These are phyloP conservation scores for Papiliotrema laurentii DNA, from an alignment of 1,284 basidiomycete genomes.

Conservation along the genomic window DNA sequence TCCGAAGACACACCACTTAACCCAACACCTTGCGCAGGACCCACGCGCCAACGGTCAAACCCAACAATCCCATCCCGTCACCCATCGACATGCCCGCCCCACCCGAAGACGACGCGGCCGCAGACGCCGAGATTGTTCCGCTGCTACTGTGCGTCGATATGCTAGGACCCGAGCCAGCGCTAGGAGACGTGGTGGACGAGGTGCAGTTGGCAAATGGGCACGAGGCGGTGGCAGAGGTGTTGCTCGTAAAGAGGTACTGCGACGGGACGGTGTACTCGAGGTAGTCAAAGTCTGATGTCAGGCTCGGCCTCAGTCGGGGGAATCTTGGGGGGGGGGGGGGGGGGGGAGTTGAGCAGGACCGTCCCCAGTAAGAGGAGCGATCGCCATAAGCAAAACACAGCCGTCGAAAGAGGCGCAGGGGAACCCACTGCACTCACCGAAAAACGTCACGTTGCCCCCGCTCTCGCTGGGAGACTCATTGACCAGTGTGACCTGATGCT, in stretches of 20 bases:
- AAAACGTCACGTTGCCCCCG: constrained; percentile 35
- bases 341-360: neutral
- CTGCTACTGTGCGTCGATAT: neutral
- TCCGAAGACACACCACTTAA: too few species aligned
- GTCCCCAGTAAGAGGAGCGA: neutral
- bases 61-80: neutral
- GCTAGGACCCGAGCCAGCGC: neutral
- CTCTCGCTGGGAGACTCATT: constrained; percentile 32
- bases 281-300: constrained; percentile 43
- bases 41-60: constrained; percentile 1
- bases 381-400: neutral
- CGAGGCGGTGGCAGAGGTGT: constrained; percentile 8
- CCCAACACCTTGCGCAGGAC: constrained; percentile 2
- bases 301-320: too few species aligned
- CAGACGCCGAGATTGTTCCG: neutral
- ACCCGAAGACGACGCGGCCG: constrained; percentile 1
- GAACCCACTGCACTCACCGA: constrained; percentile 34
- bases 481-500: constrained; percentile 33
- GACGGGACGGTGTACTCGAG: constrained; percentile 41
- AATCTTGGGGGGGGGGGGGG: too few species aligned
- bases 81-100: neutral
- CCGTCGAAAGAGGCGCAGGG: neutral
- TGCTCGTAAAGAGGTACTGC: constrained; percentile 10
- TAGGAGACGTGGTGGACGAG: neutral
- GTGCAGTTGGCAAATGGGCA: constrained; percentile 21